A percentile compares a stretch with the other conserved stretches of the same genome.
These are phyloP conservation scores for Kwoniella botswanensis DNA, from an alignment of 768 basidiomycete genomes.

Conservation along the genomic window DNA sequence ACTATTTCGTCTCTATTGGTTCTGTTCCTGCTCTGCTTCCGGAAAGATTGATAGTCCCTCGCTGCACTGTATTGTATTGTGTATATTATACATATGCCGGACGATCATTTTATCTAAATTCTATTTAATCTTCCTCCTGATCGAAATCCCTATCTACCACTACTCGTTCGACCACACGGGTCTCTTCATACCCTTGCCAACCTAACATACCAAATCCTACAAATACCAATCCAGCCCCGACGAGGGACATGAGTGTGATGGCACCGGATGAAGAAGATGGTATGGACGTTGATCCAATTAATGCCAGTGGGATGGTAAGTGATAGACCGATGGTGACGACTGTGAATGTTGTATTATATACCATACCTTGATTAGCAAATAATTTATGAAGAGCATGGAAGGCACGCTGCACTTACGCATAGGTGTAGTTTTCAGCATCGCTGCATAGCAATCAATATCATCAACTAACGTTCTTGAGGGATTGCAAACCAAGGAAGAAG, in stretches of 20 bases:
- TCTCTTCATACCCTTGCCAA: constrained; percentile 54
- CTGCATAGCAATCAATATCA: constrained; percentile 63
- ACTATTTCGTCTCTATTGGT: too few relatives aligned
- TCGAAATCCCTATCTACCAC: constrained; percentile 1
- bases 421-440: constrained; percentile 97
- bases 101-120: neutral
- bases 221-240: constrained; percentile 78
- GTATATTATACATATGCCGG: too few relatives aligned
- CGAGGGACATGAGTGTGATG: constrained; percentile 66
- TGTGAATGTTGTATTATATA: neutral
- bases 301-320: constrained; percentile 89
- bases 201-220: constrained; percentile 78
- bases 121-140: neutral
- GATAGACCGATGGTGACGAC: constrained; percentile 92
- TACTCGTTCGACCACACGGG: constrained; percentile 8
- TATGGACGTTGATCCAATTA: constrained; percentile 76
- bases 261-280: constrained; percentile 59
- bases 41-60: too few relatives aligned
- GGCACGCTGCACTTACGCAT: constrained; percentile 39
- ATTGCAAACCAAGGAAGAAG: too few relatives aligned
- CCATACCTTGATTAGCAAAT: too few relatives aligned
- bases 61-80: too few relatives aligned
- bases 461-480: too few relatives aligned
- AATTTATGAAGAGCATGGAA: too few relatives aligned
- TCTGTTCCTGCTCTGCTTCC: too few relatives aligned